Percentiles rank a stretch among this genome's conserved stretches.
phyloP scores from a whole-genome alignment of 495 filamentous ascomycete species.

The Trichocladium antarcticum region DNA sequence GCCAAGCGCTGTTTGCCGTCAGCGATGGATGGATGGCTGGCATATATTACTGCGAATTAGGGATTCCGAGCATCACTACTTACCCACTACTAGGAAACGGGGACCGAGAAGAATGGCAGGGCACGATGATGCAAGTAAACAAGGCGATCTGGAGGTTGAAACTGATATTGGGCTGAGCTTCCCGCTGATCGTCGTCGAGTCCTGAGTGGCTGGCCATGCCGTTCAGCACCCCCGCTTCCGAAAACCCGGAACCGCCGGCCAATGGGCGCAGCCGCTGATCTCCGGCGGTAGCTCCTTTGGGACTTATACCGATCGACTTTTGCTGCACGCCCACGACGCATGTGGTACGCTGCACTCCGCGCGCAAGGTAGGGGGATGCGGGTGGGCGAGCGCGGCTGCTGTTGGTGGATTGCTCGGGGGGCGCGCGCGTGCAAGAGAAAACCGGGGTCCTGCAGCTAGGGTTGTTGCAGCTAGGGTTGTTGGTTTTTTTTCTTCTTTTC shows the following conservation, averaged over 20 bases:
- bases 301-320: slow-evolving; percentile 2
- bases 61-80: not conserved
- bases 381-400: no score
- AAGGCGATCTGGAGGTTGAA: not conserved
- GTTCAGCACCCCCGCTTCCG: slow-evolving; percentile 22
- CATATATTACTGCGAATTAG: not conserved
- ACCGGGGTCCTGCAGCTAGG: no score
- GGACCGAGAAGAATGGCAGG: not conserved
- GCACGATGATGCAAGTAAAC: no score
- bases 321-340: not conserved
- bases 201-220: not conserved
- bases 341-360: no score
- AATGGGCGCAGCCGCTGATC: slow-evolving; percentile 12
- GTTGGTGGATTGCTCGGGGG: no score
- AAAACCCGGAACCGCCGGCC: not conserved
- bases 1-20: no score
- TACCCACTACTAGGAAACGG: not conserved
- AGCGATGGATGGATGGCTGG: not conserved
- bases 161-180: no score
- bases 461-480: no score
- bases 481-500: no score
- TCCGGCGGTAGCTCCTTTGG: slow-evolving; percentile 16
- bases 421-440: no score
- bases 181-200: slow-evolving; percentile 1
- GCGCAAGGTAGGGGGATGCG: no score